Base-by-base conservation (phyloP, 495 filamentous ascomycete genomes). In the Aspergillus cristatus region DNA sequence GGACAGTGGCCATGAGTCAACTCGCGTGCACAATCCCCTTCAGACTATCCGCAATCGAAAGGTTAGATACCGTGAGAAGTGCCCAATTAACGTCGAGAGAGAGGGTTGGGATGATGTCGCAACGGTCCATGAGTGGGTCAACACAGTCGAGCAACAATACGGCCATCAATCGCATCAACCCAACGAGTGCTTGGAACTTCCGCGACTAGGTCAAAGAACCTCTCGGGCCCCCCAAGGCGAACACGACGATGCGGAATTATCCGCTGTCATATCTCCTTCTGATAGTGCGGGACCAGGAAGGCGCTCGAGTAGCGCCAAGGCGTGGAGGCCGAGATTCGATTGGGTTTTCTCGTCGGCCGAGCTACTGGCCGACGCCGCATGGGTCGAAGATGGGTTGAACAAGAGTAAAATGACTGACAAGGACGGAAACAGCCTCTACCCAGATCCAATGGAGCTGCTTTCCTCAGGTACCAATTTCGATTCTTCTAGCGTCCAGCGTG, bases 31-130 rank as follows among this genome's bases (percentile, higher is more conserved):
- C 48, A 90, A 96, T 53, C 89, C 87, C 4, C 67, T 96, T 15
- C 89, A 96, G 50, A 81, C 78, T 47, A 80, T 94, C 34, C 77
- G 89, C 14, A 94, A 96, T 48, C 72, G 88, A 15, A 82, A 85
- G 44, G 70, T 89, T 3, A 72, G 89, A 35, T 78, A 80, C 36
- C 70, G 85, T 17, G 82, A 87, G 54, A 69, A 81, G 20, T 76
- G 74, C 40, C 55, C 70, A 0, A 77, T 93, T 25, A 76, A 89
- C 48, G 70, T 79, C 12, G 76, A 82, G 31, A 65, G 70, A n/a
- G 75, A 82, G 35, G 82, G 82, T 1, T 96, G 88, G 74, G 69
- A 74, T 37, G 82, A 94, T 55, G 55, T 82, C 4, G 62, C 70
- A 2, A 74, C 57, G 33, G 82, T 93, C 2, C 76, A 72, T 30